phyloP scores from a whole-genome alignment of 805 yeast genomes.

The Cyberlindnera xishuangbannaensis region DNA sequence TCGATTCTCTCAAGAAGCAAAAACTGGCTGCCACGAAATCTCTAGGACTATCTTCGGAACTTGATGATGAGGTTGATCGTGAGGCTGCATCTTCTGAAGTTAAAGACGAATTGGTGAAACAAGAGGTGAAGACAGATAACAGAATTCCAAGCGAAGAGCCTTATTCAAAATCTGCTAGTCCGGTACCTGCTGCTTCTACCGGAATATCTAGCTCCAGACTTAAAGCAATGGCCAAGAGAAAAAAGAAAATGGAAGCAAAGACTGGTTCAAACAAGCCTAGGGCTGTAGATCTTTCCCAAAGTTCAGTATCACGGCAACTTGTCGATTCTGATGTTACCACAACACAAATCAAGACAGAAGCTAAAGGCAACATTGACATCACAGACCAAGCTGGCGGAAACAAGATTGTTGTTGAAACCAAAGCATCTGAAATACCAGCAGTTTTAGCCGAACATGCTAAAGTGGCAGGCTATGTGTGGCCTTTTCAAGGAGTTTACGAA shows the following conservation, averaged over 20 bases:
- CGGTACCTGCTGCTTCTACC: not conserved
- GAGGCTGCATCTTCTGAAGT: no score
- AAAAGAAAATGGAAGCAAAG: constrained; percentile 69
- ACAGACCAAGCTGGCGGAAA: constrained; percentile 78
- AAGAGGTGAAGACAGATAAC: constrained; percentile 1
- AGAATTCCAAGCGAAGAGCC: constrained; percentile 10
- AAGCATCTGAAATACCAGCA: constrained; percentile 56
- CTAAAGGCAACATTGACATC: constrained; percentile 41
- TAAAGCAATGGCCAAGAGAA: constrained; percentile 91
- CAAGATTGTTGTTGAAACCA: constrained; percentile 80
- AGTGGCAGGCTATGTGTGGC: constrained; percentile 80
- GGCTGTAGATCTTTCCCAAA: constrained; percentile 66
- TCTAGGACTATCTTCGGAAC: constrained; percentile 37
- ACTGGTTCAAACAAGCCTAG: constrained; percentile 36
- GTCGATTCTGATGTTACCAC: constrained; percentile 27
- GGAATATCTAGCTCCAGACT: constrained; percentile 61
- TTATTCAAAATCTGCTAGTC: no score
- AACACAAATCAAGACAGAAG: constrained; percentile 14
- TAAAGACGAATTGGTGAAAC: constrained; percentile 1
- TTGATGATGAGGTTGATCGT: constrained; percentile 20
- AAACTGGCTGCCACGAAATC: constrained; percentile 37
- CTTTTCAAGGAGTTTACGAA: constrained; percentile 89
- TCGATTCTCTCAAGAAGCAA: constrained; percentile 33
- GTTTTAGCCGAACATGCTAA: constrained; percentile 65
- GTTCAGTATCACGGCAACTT: constrained; percentile 55